Conservation (phyloP, 2,329 filamentous ascomycete species). For the Verticillium klebahnii region DNA sequence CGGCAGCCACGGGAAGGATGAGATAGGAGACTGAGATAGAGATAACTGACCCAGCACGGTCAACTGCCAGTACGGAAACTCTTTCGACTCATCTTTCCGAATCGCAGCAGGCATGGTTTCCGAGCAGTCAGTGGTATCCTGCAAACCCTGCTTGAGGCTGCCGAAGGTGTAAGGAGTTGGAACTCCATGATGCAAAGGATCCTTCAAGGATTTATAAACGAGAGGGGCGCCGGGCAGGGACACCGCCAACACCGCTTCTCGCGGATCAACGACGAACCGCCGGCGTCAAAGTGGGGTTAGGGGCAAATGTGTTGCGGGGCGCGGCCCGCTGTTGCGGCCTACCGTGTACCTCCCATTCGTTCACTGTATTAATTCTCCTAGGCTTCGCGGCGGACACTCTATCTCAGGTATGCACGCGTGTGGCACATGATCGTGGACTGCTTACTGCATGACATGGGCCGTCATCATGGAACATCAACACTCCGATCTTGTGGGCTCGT, state of each 20-base stretch:
- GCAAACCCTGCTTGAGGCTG: neutral
- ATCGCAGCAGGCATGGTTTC: neutral
- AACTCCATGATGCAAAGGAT: neutral
- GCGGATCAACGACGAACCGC: neutral
- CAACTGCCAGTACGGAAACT: conserved; percentile 9
- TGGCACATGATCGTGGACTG: neutral
- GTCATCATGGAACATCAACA: neutral
- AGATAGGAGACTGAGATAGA: neutral
- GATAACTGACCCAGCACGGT: conserved; percentile 8
- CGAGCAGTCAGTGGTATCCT: neutral
- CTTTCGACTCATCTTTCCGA: conserved; percentile 6
- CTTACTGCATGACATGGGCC: neutral
- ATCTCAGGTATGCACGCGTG: neutral
- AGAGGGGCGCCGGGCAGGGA: neutral
- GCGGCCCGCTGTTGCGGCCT: neutral
- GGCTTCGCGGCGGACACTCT: neutral
- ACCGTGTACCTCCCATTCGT: neutral
- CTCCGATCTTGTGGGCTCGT: neutral
- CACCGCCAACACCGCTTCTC: neutral
- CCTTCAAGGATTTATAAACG: neutral
- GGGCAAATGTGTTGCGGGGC: neutral
- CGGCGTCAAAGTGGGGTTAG: neutral
- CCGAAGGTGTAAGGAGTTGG: neutral
- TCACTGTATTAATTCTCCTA: neutral
- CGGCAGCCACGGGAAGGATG: neutral